Conservation (phyloP, 1,284 basidiomycete genomes). For the Apiotrichum sp. region DNA sequence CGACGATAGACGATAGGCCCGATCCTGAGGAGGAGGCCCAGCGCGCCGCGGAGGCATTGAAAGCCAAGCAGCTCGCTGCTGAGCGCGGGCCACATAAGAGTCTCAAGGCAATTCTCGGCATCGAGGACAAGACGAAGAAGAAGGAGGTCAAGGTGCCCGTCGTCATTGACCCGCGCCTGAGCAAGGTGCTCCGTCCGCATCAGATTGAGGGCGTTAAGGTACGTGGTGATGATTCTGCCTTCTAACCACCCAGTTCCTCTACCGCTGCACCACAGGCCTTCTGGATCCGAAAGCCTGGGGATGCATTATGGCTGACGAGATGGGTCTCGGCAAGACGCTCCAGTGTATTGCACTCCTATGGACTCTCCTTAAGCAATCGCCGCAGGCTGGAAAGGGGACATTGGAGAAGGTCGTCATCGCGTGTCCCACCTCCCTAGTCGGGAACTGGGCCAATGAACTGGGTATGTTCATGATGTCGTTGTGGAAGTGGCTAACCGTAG, state of each 20-base stretch:
- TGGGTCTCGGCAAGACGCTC: conserved; percentile 91
- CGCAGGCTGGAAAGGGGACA: conserved; percentile 71
- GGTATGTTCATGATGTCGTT: conserved; percentile 49
- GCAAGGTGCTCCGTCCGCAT: conserved; percentile 88
- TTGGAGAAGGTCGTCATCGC: conserved; percentile 98
- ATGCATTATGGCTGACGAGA: conserved; percentile 98
- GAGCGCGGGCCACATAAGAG: conserved; percentile 78
- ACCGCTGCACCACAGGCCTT: conserved; percentile 90
- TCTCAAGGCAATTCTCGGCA: conserved; percentile 72
- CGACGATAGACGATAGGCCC: conserved; percentile 86
- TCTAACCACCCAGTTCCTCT: conserved; percentile 64
- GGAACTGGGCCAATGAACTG: conserved; percentile 98
- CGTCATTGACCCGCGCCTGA: conserved; percentile 84
- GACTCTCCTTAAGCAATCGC: conserved; percentile 96
- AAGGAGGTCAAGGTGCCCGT: conserved; percentile 80
- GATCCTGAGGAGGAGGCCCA: conserved; percentile 59
- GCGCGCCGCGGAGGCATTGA: conserved; percentile 58
- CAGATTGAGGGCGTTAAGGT: conserved; percentile 98
- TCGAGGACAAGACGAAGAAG: conserved; percentile 59
- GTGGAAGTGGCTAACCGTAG: conserved; percentile 46
- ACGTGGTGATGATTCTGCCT: conserved; percentile 21
- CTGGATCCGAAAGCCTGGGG: conserved; percentile 87
- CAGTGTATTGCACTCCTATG: conserved; percentile 96
- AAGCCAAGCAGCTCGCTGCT: conserved; percentile 57
- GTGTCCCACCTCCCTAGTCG: conserved; percentile 92